phyloP scores from a whole-genome alignment of 352 stramenopile genomes.

The Globisporangium cystogenes region DNA sequence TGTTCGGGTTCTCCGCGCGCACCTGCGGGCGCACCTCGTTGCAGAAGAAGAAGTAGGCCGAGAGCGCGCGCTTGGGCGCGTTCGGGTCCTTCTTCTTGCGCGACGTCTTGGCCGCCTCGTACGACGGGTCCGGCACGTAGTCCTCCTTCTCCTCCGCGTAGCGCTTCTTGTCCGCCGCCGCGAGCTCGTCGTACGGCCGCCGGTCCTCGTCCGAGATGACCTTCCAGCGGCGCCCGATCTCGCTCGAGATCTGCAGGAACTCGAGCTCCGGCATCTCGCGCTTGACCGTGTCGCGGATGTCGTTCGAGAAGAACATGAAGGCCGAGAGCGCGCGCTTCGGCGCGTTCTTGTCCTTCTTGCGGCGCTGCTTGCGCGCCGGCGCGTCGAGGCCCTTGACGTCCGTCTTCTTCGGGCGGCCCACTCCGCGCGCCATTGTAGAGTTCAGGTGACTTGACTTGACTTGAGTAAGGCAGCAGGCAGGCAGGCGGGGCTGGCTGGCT shows the following conservation, averaged over 20 bases:
- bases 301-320: conserved; percentile 91
- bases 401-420: conserved; percentile 65
- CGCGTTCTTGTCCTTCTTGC: conserved; percentile 92
- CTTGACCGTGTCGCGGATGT: conserved; percentile 88
- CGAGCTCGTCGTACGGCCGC: conserved; percentile 78
- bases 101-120: conserved; percentile 50
- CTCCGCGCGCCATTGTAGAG: conserved; percentile 53
- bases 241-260: conserved; percentile 83
- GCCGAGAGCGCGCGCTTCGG: conserved; percentile 87
- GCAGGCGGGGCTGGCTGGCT: background rate
- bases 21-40: conserved; percentile 90
- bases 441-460: conserved; percentile 28
- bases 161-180: conserved; percentile 79
- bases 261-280: conserved; percentile 80
- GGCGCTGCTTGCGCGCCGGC: conserved; percentile 69
- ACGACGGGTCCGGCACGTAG: conserved; percentile 84
- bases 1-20: conserved; percentile 91
- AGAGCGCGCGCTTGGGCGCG: conserved; percentile 92
- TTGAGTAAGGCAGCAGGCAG: background rate
- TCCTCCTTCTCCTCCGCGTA: conserved; percentile 88
- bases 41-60: conserved; percentile 95
- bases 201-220: conserved; percentile 58
- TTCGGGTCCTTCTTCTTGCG: conserved; percentile 92
- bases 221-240: conserved; percentile 86
- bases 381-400: conserved; percentile 33